Evolutionary conservation across 1,284 basidiomycete genomes (phyloP), one percentile per base, ranked within the genome.

Genomic region (Tetrapyrgos nigripes): DNA sequence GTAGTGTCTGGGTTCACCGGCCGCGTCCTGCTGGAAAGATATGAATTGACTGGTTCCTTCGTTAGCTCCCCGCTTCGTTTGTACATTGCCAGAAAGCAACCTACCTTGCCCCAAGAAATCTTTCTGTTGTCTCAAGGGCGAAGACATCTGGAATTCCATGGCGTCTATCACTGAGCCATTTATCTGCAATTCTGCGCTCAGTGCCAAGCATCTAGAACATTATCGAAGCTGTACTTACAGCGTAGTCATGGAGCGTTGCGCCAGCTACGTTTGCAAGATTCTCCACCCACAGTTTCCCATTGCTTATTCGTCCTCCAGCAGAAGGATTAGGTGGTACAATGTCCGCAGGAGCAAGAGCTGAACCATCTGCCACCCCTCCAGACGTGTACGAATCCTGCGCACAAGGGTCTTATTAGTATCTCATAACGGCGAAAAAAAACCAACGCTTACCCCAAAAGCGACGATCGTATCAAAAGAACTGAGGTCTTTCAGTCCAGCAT

Each of bases 161-260:
- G 71, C 58, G 64, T 77, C 72, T 50, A 77, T 69, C 27, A 74
- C 67, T 27, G 75, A 73, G 21, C 75, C 70, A 33, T 68, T 66
- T 60, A 72, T 66, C 76, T 78, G 43, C 54, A 44, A 33, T 27
- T 33, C 13, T 21, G 29, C 11, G 24, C 29, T 23, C 46, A 35
- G 17, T 33, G 31, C 6, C 37, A 17, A 9, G 37, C 4, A 24
- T n/a, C 19, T 14, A 46, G 33, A 44, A 45, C 31, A 5, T 14
- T 27, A n/a, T 21, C 23, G n/a, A n/a, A 26, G 17, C 19, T 21
- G 2, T n/a, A 64, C 77, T 47, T 60, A 81, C 80, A 17, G 78
- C 79, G 51, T 80, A 82, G 62, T 80, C 79, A 62, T 74, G 77
- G 40, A 81, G 64, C 24, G 65, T 71, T 10, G 77, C 77, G 24